Conservation (phyloP, 768 basidiomycete genomes). For the Pulveroboletus sp. region DNA sequence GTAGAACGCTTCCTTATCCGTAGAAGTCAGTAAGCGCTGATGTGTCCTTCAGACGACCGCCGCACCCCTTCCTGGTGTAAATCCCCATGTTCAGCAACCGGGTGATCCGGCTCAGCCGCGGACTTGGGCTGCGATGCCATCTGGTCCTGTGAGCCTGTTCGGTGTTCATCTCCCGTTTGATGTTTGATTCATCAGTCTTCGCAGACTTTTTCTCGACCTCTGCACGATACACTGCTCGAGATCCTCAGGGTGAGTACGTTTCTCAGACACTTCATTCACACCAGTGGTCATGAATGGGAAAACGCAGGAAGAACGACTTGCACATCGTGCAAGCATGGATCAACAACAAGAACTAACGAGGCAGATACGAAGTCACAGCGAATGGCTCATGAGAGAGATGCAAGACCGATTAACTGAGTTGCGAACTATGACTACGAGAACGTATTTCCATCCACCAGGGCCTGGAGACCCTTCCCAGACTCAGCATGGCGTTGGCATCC, state of each 20-base stretch:
- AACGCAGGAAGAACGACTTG: slow-evolving; percentile 4
- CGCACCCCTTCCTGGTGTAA: neutral
- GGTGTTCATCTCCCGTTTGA: neutral
- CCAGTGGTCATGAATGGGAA: neutral
- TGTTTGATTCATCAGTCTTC: neutral
- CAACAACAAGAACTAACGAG: slow-evolving; percentile 6
- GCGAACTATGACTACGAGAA: neutral
- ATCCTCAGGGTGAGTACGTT: slow-evolving; percentile 2
- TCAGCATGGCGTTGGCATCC: neutral
- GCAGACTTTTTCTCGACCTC: neutral
- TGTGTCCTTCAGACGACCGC: neutral
- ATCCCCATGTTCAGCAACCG: neutral
- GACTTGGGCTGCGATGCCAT: neutral
- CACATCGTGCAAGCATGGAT: slow-evolving; percentile 1
- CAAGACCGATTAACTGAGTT: neutral
- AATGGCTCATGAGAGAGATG: slow-evolving; percentile 12
- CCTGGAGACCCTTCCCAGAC: neutral
- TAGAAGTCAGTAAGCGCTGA: neutral
- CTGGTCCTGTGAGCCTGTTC: neutral
- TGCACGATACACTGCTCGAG: slow-evolving; percentile 4
- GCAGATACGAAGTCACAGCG: neutral
- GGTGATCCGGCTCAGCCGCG: neutral
- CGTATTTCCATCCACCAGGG: neutral
- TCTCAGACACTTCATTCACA: neutral
- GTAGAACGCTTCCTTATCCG: neutral